A percentile compares a stretch with the other conserved stretches of the same genome.
Evolutionary conservation across 768 basidiomycete species (phyloP).

Genomic region (Agrocybe chaxingu): DNA sequence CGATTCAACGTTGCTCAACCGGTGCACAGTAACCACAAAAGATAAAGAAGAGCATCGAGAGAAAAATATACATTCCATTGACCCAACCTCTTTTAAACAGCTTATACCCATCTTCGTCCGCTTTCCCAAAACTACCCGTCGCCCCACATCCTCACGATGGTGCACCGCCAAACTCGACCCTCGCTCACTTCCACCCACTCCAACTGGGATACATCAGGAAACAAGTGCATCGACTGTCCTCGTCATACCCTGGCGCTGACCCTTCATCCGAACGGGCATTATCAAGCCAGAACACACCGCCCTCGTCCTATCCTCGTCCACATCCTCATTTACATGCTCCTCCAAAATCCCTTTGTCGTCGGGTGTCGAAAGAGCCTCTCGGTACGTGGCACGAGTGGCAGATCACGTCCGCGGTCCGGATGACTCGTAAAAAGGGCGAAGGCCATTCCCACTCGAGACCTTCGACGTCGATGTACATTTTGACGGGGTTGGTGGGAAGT

Average conservation of each 20-base stretch:
- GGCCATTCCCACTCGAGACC: conserved; percentile 67
- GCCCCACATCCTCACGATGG: conserved; percentile 42
- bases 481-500: conserved; percentile 27
- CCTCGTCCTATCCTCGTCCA: conserved; percentile 1
- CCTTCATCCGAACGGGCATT: conserved; percentile 63
- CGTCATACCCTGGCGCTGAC: conserved; percentile 58
- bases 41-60: neutral
- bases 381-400: conserved; percentile 71
- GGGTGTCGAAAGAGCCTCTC: conserved; percentile 40
- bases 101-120: conserved; percentile 67
- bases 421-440: conserved; percentile 36
- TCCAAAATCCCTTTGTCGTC: neutral
- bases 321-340: neutral
- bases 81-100: conserved; percentile 76
- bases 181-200: neutral
- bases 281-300: conserved; percentile 70
- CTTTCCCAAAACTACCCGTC: conserved; percentile 56
- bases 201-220: conserved; percentile 27
- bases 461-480: conserved; percentile 35
- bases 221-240: conserved; percentile 53
- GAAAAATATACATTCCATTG: neutral
- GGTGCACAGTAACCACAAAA: neutral
- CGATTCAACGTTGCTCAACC: no score
- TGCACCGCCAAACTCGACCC: conserved; percentile 42
- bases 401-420: conserved; percentile 78